A percentile compares a stretch with the other conserved stretches of the same genome.
Conservation (phyloP, 306 rosid genomes). For the Benincasa hispida region DNA sequence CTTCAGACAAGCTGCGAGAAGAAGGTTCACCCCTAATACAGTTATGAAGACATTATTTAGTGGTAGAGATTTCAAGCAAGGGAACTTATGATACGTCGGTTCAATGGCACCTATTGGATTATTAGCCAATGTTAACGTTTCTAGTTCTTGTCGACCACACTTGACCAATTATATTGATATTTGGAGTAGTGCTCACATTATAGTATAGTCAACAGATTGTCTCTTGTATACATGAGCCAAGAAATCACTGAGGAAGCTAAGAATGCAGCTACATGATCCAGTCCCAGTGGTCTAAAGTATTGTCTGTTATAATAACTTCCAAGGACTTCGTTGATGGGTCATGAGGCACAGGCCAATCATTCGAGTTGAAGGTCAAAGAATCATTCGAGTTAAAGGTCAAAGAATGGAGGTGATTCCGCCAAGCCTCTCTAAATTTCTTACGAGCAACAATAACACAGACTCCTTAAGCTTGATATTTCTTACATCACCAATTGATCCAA, state of each 20-base stretch:
- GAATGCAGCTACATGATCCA: conserved; percentile 56
- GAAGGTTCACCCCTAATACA: conserved; percentile 52
- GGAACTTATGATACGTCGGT: conserved; percentile 60
- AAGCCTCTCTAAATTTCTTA: conserved; percentile 57
- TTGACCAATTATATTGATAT: conserved; percentile 45
- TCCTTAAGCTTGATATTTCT: too few relatives aligned
- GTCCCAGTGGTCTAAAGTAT: conserved; percentile 61
- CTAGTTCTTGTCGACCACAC: conserved; percentile 57
- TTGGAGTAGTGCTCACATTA: conserved; percentile 48
- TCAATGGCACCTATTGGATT: conserved; percentile 57
- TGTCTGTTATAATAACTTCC: conserved; percentile 65
- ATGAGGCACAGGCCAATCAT: conserved; percentile 40
- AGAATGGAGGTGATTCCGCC: conserved; percentile 48
- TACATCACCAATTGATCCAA: too few relatives aligned
- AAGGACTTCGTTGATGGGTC: conserved; percentile 35
- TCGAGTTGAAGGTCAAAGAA: conserved; percentile 52
- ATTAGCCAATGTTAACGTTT: conserved; percentile 51
- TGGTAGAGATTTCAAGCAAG: conserved; percentile 55
- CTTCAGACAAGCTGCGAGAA: conserved; percentile 52
- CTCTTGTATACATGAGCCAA: conserved; percentile 76
- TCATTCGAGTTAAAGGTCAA: conserved; percentile 54
- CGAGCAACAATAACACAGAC: conserved; percentile 24
- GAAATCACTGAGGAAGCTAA: conserved; percentile 59
- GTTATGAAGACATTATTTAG: conserved; percentile 46
- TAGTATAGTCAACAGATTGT: conserved; percentile 33